Conservation (phyloP, 495 filamentous ascomycete genomes). For the Aspergillus biplanus region DNA sequence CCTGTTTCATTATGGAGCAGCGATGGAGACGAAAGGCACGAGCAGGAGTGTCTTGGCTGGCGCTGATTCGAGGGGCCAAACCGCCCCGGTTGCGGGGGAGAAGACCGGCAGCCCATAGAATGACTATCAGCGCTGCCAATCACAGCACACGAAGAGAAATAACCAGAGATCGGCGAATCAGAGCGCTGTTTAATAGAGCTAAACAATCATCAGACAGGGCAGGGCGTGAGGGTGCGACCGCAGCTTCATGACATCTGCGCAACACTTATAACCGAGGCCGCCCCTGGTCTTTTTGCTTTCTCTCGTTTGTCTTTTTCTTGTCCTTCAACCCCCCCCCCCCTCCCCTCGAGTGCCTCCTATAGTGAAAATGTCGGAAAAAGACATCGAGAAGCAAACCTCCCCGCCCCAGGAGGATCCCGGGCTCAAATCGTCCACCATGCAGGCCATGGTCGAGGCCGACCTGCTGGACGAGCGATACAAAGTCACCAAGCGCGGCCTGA, state of each 20-base stretch:
- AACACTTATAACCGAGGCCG: constrained; percentile 1
- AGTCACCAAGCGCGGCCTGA: constrained; percentile 46
- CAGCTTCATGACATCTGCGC: neutral
- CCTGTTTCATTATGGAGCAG: neutral
- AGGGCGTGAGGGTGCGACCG: neutral
- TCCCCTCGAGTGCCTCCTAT: neutral
- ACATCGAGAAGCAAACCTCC: constrained; percentile 12
- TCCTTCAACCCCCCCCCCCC: neutral
- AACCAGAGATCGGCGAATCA: too few species aligned
- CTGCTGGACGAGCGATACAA: constrained; percentile 45
- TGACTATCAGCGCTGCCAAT: too few species aligned
- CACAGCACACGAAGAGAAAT: too few species aligned
- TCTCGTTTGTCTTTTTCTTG: neutral
- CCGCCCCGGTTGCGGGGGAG: constrained; percentile 15
- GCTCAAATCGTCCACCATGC: constrained; percentile 21
- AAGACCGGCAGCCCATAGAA: neutral
- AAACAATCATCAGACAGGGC: neutral
- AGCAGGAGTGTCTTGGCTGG: constrained; percentile 1
- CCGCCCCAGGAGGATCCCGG: neutral
- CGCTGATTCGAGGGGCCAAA: neutral
- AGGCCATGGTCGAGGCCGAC: constrained; percentile 39
- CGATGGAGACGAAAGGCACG: neutral
- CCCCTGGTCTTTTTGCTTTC: neutral
- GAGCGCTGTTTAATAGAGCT: neutral
- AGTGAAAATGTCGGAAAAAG: neutral